Evolutionary conservation across 441 rosid genomes (phyloP).

Genomic region (Capsella rubella): DNA sequence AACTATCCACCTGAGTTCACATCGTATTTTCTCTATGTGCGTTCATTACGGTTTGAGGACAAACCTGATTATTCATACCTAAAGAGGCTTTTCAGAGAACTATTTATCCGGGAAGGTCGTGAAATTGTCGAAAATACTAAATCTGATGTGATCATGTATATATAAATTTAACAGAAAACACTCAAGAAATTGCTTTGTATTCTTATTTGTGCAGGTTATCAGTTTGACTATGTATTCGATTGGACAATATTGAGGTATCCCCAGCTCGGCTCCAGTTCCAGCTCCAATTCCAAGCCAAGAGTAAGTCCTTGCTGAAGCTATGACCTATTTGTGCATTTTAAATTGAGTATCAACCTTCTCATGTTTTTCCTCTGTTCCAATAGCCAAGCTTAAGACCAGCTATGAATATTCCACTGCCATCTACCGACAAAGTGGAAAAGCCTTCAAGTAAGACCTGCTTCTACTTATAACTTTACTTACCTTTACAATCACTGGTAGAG

Average conservation of each 20-base stretch:
- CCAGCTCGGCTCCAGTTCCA: conserved; percentile 53
- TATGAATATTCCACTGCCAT: conserved; percentile 47
- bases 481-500: not conserved
- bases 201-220: conserved; percentile 59
- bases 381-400: conserved; percentile 73
- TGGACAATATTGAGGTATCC: conserved; percentile 72
- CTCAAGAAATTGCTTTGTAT: conserved; percentile 28
- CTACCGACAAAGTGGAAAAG: conserved; percentile 71
- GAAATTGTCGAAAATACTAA: not conserved
- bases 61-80: conserved; percentile 77
- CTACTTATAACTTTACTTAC: not conserved
- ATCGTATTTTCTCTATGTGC: conserved; percentile 71
- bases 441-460: conserved; percentile 63
- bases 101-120: conserved; percentile 73
- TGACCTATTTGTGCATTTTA: not conserved
- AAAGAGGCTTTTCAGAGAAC: conserved; percentile 73
- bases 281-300: conserved; percentile 55
- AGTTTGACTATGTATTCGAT: conserved; percentile 71
- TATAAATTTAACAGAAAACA: not conserved
- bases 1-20: conserved; percentile 69
- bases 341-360: conserved; percentile 22
- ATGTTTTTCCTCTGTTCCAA: conserved; percentile 20
- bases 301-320: conserved; percentile 44
- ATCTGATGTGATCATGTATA: not conserved
- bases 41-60: conserved; percentile 75